Conservation (phyloP, 2,329 filamentous ascomycete species). For the Ophiostoma ips region DNA sequence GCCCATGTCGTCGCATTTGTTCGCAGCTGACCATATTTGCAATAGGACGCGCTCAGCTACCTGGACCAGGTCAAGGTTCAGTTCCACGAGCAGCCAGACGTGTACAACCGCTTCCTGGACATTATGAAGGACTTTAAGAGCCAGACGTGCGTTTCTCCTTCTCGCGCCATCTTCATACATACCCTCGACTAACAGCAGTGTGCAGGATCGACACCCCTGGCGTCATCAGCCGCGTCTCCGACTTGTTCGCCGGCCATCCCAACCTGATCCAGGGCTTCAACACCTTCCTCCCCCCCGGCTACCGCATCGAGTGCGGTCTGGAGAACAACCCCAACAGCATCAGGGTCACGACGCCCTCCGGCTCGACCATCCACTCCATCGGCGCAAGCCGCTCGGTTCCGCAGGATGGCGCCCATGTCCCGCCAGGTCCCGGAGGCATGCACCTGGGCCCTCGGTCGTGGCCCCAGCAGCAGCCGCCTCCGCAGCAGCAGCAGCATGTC, state of each 20-base stretch:
- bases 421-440: slow-evolving; percentile 24
- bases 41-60: slow-evolving; percentile 69
- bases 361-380: slow-evolving; percentile 89
- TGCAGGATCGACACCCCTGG: slow-evolving; percentile 91
- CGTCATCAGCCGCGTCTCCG: slow-evolving; percentile 91
- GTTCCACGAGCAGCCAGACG: slow-evolving; percentile 91
- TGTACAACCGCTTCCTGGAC: slow-evolving; percentile 92
- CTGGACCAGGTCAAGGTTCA: slow-evolving; percentile 97
- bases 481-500: slow-evolving; percentile 43
- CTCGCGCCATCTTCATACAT: background rate
- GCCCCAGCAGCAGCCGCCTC: slow-evolving; percentile 36
- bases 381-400: slow-evolving; percentile 35
- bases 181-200: slow-evolving; percentile 1
- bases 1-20: background rate
- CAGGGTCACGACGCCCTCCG: slow-evolving; percentile 90
- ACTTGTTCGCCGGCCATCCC: slow-evolving; percentile 88
- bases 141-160: slow-evolving; percentile 54
- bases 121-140: slow-evolving; percentile 99
- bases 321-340: slow-evolving; percentile 94
- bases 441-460: slow-evolving; percentile 29
- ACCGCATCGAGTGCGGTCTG: slow-evolving; percentile 89
- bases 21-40: no score
- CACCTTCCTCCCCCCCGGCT: slow-evolving; percentile 89
- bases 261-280: slow-evolving; percentile 96
- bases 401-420: slow-evolving; percentile 27